Evolutionary conservation across 768 basidiomycete species (phyloP).

Genomic region (Naganishia antarctica): DNA sequence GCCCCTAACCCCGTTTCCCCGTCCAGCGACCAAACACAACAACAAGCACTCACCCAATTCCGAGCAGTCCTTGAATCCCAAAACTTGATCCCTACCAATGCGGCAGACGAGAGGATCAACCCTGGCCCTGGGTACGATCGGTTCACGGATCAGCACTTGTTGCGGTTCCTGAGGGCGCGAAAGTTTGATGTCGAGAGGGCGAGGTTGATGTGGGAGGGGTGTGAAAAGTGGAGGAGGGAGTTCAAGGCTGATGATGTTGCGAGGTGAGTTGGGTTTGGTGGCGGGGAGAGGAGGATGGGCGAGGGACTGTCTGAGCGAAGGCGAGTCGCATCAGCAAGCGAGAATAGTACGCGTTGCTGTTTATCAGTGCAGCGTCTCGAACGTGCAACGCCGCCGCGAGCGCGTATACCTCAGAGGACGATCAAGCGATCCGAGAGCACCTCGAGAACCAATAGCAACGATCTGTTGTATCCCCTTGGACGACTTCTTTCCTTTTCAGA

Average conservation of each 20-base stretch:
- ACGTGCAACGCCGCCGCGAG: too few species aligned
- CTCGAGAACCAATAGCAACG: too few species aligned
- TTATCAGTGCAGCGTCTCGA: too few species aligned
- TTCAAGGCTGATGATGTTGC: constrained; percentile 56
- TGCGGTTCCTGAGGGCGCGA: constrained; percentile 80
- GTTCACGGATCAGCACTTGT: constrained; percentile 49
- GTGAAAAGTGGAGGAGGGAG: constrained; percentile 84
- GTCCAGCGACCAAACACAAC: constrained; percentile 52
- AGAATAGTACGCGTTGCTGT: too few species aligned
- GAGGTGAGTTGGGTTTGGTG: constrained; percentile 53
- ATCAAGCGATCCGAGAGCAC: too few species aligned
- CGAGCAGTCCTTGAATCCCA: constrained; percentile 41
- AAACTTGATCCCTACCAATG: constrained; percentile 36
- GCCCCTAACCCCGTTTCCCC: not conserved
- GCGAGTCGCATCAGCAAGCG: constrained; percentile 17
- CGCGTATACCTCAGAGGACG: too few species aligned
- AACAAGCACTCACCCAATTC: constrained; percentile 65
- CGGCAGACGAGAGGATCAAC: constrained; percentile 27
- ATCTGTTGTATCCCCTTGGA: too few species aligned
- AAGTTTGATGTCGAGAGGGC: constrained; percentile 80
- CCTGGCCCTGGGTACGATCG: constrained; percentile 41
- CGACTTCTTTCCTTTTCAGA: too few species aligned
- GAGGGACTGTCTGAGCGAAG: not conserved
- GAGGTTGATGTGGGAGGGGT: constrained; percentile 73
- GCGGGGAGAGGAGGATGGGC: constrained; percentile 65